These are phyloP conservation scores for Pelargonium fulgidum DNA, from an alignment of 441 rosid genomes.

Conservation along the genomic window DNA sequence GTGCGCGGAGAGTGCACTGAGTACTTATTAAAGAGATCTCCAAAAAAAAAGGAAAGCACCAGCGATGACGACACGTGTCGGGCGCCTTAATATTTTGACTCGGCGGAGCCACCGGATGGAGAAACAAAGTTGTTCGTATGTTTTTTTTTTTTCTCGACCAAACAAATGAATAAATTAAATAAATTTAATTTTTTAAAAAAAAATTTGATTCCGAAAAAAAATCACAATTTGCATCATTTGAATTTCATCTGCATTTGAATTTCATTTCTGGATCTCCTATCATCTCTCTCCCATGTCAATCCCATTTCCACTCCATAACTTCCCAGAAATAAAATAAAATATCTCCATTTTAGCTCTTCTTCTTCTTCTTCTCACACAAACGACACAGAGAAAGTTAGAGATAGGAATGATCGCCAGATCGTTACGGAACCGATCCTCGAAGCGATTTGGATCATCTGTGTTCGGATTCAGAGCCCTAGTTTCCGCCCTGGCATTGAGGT, in stretches of 20 bases:
- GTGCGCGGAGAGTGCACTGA: neutral
- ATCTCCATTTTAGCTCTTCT: neutral
- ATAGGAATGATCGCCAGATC: conserved; percentile 32
- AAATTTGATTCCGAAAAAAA: neutral
- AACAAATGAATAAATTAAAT: no score
- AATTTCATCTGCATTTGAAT: neutral
- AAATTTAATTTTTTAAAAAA: no score
- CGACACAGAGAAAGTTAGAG: conserved; percentile 3
- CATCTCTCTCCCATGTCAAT: neutral
- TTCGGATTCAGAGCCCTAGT: neutral
- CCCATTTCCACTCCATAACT: neutral
- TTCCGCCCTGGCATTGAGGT: conserved; percentile 12
- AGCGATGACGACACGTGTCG: neutral
- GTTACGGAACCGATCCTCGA: conserved; percentile 21
- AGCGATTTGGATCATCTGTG: conserved; percentile 18
- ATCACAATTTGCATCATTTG: neutral
- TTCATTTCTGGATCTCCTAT: neutral
- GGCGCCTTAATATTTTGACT: neutral
- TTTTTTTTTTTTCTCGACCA: no score
- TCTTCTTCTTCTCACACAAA: neutral
- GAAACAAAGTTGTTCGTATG: no score
- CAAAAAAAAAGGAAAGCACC: neutral
- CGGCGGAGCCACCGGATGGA: neutral
- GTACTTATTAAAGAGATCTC: no score
- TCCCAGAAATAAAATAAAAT: neutral